Percentiles rank a stretch among this genome's conserved stretches.
Conservation (phyloP, 2,329 filamentous ascomycete species). For the Cladobotryum mycophilum region DNA sequence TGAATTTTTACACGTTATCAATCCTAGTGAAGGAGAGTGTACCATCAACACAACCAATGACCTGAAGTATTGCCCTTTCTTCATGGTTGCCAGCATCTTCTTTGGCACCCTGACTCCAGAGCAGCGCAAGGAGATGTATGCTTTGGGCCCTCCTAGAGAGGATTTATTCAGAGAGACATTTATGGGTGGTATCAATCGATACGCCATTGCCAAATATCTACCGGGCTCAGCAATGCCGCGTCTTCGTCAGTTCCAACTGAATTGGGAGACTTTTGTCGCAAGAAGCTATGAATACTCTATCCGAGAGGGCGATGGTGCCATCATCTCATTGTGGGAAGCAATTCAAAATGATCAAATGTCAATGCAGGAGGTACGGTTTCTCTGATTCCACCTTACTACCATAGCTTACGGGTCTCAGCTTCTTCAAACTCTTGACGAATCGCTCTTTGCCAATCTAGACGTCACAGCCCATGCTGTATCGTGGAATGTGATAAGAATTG, state of each 20-base stretch:
- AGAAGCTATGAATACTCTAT: neutral
- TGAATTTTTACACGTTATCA: neutral
- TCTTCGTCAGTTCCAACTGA: slow-evolving; percentile 1
- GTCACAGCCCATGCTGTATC: slow-evolving; percentile 7
- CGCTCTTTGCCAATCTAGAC: slow-evolving; percentile 11
- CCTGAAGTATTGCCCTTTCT: slow-evolving; percentile 7
- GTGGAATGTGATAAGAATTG: slow-evolving; percentile 3
- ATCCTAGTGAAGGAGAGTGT: neutral
- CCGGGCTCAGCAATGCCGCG: slow-evolving; percentile 1
- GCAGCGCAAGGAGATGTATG: slow-evolving; percentile 1
- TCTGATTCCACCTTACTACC: neutral
- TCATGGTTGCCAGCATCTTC: slow-evolving; percentile 8
- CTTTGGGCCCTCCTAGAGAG: slow-evolving; percentile 1
- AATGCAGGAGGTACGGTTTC: neutral
- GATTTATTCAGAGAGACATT: slow-evolving; percentile 1
- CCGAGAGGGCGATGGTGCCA: neutral
- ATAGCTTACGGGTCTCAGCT: slow-evolving; percentile 1
- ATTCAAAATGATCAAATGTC: neutral
- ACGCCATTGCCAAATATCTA: neutral
- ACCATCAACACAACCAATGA: slow-evolving; percentile 1
- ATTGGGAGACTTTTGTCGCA: neutral
- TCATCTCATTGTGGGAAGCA: slow-evolving; percentile 1
- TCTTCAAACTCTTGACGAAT: slow-evolving; percentile 11
- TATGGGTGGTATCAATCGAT: slow-evolving; percentile 3
- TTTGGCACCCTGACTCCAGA: slow-evolving; percentile 1